Conservation (phyloP, 1,284 basidiomycete genomes). For the Pseudozyma sp. region DNA sequence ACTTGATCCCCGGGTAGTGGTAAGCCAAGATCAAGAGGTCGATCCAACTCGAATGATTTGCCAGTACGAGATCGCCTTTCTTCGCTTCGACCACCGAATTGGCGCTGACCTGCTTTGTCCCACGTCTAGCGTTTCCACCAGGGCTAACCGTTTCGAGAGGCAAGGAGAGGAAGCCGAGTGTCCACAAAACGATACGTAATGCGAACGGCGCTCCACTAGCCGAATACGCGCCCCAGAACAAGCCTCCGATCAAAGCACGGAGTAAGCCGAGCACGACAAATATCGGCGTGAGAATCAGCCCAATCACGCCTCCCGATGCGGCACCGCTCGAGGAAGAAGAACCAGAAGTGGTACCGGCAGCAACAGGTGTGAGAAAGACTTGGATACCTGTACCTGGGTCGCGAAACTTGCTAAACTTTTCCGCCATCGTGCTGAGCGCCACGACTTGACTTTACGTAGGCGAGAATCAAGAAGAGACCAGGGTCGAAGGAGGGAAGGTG, state of each 20-base stretch:
- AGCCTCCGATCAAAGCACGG: not conserved
- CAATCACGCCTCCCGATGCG: not conserved
- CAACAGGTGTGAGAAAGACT: conserved; percentile 51
- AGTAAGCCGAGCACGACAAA: conserved; percentile 27
- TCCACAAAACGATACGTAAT: conserved; percentile 13
- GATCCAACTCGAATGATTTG: conserved; percentile 62
- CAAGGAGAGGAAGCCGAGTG: conserved; percentile 18
- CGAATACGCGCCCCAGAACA: conserved; percentile 18
- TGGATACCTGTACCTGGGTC: conserved; percentile 56
- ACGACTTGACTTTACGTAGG: too few relatives aligned
- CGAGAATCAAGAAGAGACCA: not conserved
- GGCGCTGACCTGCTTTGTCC: not conserved
- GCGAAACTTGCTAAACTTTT: conserved; percentile 50
- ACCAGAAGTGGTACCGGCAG: conserved; percentile 1
- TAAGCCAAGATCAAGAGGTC: conserved; percentile 62
- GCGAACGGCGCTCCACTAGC: not conserved
- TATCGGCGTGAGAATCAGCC: conserved; percentile 19
- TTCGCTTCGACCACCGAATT: not conserved
- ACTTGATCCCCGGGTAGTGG: conserved; percentile 31
- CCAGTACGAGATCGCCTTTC: conserved; percentile 59
- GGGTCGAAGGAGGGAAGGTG: not conserved
- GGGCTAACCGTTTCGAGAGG: conserved; percentile 1
- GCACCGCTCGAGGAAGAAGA: not conserved
- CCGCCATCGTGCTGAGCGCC: conserved; percentile 29
- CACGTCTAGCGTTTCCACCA: not conserved